A percentile compares a stretch with the other conserved stretches of the same genome.
phyloP scores from a whole-genome alignment of 148 eudicot species.

The Fagopyrum esculentum region DNA sequence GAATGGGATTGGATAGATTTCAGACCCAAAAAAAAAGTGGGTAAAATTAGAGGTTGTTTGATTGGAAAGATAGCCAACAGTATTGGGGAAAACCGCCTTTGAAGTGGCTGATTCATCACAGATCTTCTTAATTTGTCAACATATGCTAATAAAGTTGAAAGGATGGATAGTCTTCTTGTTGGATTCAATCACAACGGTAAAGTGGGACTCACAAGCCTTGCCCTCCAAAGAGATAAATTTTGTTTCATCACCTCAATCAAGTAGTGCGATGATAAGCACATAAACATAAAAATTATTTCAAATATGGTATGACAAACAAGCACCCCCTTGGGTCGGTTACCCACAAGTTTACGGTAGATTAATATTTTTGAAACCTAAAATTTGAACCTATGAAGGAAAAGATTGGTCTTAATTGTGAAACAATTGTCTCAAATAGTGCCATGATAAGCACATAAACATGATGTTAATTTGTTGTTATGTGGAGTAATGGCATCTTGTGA shows the following conservation, averaged over 20 bases:
- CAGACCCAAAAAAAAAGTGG: too few relatives aligned
- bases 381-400: background rate
- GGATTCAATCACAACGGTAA: background rate
- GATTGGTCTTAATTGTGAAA: background rate
- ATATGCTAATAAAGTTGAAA: background rate
- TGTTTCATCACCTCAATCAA: background rate
- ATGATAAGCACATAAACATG: background rate
- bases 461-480: background rate
- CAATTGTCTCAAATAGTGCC: background rate
- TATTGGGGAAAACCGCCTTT: background rate
- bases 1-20: too few relatives aligned
- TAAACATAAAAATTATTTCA: background rate
- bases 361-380: too few relatives aligned
- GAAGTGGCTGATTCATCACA: background rate
- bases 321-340: too few relatives aligned
- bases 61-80: background rate
- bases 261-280: background rate
- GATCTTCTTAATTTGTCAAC: constrained; percentile 2
- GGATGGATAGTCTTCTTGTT: constrained; percentile 7
- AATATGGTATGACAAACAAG: too few relatives aligned
- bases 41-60: background rate
- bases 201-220: constrained; percentile 1
- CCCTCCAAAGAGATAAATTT: background rate
- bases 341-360: too few relatives aligned
- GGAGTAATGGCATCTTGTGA: constrained; percentile 4